Conservation (phyloP, 2,329 filamentous ascomycete genomes). For the Periconia sp. region DNA sequence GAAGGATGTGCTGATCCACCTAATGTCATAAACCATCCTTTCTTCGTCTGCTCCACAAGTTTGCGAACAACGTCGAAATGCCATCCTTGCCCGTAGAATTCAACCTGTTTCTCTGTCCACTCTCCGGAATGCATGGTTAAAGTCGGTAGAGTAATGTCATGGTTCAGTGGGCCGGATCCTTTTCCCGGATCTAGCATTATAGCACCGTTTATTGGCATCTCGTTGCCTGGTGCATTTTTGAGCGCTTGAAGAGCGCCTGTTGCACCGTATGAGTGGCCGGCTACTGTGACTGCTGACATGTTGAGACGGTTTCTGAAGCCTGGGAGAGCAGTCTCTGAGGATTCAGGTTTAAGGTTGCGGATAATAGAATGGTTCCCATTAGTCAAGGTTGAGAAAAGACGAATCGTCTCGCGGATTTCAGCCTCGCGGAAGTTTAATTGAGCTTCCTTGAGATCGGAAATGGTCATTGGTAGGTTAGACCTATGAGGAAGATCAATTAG, state of each 20-base stretch:
- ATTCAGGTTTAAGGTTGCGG: conserved; percentile 53
- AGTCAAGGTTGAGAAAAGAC: conserved; percentile 49
- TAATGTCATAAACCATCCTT: conserved; percentile 55
- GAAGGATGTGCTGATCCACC: conserved; percentile 62
- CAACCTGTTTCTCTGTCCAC: conserved; percentile 63
- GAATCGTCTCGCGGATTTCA: conserved; percentile 54
- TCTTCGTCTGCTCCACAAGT: conserved; percentile 57
- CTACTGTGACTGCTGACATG: conserved; percentile 61
- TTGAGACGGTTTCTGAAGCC: conserved; percentile 63
- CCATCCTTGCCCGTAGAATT: conserved; percentile 66
- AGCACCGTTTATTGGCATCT: conserved; percentile 60
- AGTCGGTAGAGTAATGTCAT: conserved; percentile 63
- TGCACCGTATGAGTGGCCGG: conserved; percentile 70
- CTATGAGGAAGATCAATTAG: conserved; percentile 8
- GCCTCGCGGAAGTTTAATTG: conserved; percentile 54
- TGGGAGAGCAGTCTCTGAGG: conserved; percentile 52
- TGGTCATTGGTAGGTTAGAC: conserved; percentile 38
- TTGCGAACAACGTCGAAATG: conserved; percentile 69
- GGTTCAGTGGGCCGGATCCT: conserved; percentile 65
- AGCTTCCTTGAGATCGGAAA: conserved; percentile 47
- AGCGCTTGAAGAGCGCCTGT: conserved; percentile 68
- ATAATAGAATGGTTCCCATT: conserved; percentile 42
- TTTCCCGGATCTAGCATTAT: conserved; percentile 73
- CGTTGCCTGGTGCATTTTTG: conserved; percentile 53
- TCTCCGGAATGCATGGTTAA: conserved; percentile 69